phyloP scores from a whole-genome alignment of 345 rosid species.

The Cardamine occulta region DNA sequence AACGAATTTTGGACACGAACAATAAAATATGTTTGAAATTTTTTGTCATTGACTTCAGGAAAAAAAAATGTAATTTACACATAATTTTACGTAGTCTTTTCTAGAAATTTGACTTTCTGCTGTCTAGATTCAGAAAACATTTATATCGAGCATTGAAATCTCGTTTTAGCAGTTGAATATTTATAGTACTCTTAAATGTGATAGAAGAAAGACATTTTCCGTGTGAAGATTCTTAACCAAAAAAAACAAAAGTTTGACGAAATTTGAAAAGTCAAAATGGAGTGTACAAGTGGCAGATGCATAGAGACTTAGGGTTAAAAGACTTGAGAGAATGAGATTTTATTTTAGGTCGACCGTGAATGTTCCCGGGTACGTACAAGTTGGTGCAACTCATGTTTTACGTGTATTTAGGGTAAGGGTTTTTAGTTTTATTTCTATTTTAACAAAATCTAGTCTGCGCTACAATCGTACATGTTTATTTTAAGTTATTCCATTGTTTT shows the following conservation, averaged over 20 bases:
- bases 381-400: conserved; percentile 36
- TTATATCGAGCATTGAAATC: neutral
- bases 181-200: neutral
- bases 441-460: conserved; percentile 18
- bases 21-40: neutral
- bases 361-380: conserved; percentile 15
- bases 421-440: neutral
- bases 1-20: neutral
- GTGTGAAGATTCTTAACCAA: conserved; percentile 12
- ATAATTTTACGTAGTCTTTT: neutral
- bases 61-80: neutral
- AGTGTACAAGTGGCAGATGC: conserved; percentile 21
- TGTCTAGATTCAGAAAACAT: neutral
- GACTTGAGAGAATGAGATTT: neutral
- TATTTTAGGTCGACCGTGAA: conserved; percentile 14
- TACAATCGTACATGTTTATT: neutral
- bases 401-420: conserved; percentile 14
- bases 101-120: conserved; percentile 6
- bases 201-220: neutral
- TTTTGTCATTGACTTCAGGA: neutral
- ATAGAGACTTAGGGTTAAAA: neutral
- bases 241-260: neutral
- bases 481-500: neutral
- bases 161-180: neutral
- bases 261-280: conserved; percentile 21